Percentiles rank a stretch among this genome's conserved stretches.
Evolutionary conservation across 208 protist species (phyloP).

Genomic region (Wallacemonas rigidus): DNA sequence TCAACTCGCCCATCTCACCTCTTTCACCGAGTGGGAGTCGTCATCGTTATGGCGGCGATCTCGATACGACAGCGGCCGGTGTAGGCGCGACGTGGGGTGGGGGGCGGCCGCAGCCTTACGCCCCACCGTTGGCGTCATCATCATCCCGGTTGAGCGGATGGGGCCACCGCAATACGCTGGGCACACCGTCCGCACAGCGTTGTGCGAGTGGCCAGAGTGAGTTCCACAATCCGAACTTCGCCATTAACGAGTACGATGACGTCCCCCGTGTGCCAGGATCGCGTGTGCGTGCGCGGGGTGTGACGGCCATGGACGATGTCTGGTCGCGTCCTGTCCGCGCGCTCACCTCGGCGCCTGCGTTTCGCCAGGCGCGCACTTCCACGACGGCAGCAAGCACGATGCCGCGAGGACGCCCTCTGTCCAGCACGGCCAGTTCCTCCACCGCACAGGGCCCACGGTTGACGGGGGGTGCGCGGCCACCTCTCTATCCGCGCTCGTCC

Average conservation of each 20-base stretch:
- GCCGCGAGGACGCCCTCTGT: neutral
- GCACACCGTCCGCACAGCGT: neutral
- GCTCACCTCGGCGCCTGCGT: constrained; percentile 23
- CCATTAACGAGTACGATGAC: constrained; percentile 64
- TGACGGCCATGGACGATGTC: constrained; percentile 47
- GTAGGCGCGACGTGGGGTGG: neutral
- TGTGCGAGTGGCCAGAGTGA: neutral
- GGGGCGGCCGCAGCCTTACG: neutral
- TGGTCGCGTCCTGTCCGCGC: constrained; percentile 34
- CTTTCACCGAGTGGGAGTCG: constrained; percentile 10
- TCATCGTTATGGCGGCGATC: neutral
- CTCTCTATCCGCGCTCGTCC: neutral
- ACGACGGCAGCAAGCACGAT: neutral
- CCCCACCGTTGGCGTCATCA: neutral
- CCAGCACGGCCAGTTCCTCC: neutral
- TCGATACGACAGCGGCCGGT: neutral
- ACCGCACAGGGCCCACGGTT: neutral
- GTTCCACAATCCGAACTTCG: constrained; percentile 16
- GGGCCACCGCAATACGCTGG: constrained; percentile 3
- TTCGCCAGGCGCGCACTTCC: constrained; percentile 8
- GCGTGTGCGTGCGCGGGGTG: constrained; percentile 56
- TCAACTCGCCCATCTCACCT: constrained; percentile 22
- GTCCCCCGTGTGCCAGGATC: constrained; percentile 15
- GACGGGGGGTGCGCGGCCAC: neutral
- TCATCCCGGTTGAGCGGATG: too few relatives aligned